phyloP scores from a whole-genome alignment of 768 basidiomycete species.

The Leccinum sublutescens region DNA sequence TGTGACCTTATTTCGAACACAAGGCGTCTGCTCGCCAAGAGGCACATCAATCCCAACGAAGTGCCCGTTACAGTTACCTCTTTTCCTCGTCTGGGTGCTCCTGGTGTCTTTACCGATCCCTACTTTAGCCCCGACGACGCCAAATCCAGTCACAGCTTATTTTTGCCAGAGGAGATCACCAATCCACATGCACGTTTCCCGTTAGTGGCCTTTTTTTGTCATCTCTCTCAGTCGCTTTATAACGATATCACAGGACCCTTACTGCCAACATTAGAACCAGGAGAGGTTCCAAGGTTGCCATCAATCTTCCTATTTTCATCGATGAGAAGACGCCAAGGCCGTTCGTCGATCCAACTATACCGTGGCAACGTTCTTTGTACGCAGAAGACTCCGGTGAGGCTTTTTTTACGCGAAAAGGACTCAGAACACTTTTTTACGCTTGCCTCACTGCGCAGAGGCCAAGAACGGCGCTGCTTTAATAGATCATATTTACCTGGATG shows the following conservation, averaged over 20 bases:
- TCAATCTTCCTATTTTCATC: slow-evolving; percentile 91
- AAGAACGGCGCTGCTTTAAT: slow-evolving; percentile 83
- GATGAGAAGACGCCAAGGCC: slow-evolving; percentile 86
- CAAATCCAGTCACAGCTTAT: slow-evolving; percentile 87
- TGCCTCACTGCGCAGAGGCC: slow-evolving; percentile 55
- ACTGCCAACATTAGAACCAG: slow-evolving; percentile 93
- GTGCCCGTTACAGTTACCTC: slow-evolving; percentile 90
- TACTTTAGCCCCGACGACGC: slow-evolving; percentile 73
- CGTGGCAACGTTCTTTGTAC: slow-evolving; percentile 80
- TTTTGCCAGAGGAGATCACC: slow-evolving; percentile 93
- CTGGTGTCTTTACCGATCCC: slow-evolving; percentile 91
- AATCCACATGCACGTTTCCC: slow-evolving; percentile 98
- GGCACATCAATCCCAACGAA: slow-evolving; percentile 82
- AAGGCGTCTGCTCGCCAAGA: slow-evolving; percentile 82
- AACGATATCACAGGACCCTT: slow-evolving; percentile 64
- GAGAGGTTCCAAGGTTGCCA: slow-evolving; percentile 90
- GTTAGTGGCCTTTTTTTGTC: slow-evolving; percentile 51
- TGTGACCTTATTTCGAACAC: slow-evolving; percentile 6
- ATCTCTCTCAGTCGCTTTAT: slow-evolving; percentile 6
- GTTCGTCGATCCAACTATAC: slow-evolving; percentile 91
- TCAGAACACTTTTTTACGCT: slow-evolving; percentile 9
- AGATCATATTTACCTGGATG: slow-evolving; percentile 96
- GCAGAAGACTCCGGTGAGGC: slow-evolving; percentile 77
- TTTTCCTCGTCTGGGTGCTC: slow-evolving; percentile 90
- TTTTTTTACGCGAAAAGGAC: slow-evolving; percentile 3